Percentiles rank a stretch among this genome's conserved stretches.
Evolutionary conservation across 352 stramenopile species (phyloP).

Genomic region (Phytophthora aleatoria): DNA sequence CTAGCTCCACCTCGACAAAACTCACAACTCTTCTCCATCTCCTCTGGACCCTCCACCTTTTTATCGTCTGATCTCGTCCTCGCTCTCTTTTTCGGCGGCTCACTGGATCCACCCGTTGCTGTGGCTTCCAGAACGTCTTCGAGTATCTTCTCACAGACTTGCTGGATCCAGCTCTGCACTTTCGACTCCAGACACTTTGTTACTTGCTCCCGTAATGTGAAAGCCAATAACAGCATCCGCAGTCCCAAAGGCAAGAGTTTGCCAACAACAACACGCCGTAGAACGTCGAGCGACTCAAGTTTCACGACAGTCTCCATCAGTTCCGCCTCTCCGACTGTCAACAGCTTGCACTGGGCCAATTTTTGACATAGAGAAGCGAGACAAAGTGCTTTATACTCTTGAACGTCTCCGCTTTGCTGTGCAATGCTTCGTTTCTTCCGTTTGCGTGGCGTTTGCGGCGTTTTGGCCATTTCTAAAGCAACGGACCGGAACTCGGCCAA

Average conservation of each 20-base stretch:
- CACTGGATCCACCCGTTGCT: slow-evolving; percentile 9
- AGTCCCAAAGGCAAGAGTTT: slow-evolving; percentile 35
- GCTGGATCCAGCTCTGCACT: slow-evolving; percentile 36
- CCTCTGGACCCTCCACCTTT: not conserved
- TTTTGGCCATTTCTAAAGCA: slow-evolving; percentile 22
- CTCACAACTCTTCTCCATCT: slow-evolving; percentile 12
- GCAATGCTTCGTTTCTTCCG: slow-evolving; percentile 23
- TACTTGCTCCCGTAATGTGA: slow-evolving; percentile 27
- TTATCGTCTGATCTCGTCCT: slow-evolving; percentile 18
- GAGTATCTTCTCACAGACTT: slow-evolving; percentile 45
- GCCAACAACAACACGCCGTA: slow-evolving; percentile 26
- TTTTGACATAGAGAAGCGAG: slow-evolving; percentile 41
- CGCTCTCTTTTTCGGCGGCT: slow-evolving; percentile 14
- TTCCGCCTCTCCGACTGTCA: slow-evolving; percentile 28
- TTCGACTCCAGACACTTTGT: slow-evolving; percentile 7
- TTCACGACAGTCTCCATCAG: slow-evolving; percentile 21
- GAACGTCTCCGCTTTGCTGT: slow-evolving; percentile 10
- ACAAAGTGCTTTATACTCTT: slow-evolving; percentile 33
- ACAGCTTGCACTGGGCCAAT: slow-evolving; percentile 47
- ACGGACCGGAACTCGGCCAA: slow-evolving; percentile 37
- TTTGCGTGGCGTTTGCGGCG: slow-evolving; percentile 35
- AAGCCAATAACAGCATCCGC: slow-evolving; percentile 37
- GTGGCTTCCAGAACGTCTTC: slow-evolving; percentile 45
- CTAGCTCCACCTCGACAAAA: slow-evolving; percentile 36
- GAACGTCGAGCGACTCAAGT: slow-evolving; percentile 22